phyloP scores from a whole-genome alignment of 78 protist species.

The Chrysochromulina parva region DNA sequence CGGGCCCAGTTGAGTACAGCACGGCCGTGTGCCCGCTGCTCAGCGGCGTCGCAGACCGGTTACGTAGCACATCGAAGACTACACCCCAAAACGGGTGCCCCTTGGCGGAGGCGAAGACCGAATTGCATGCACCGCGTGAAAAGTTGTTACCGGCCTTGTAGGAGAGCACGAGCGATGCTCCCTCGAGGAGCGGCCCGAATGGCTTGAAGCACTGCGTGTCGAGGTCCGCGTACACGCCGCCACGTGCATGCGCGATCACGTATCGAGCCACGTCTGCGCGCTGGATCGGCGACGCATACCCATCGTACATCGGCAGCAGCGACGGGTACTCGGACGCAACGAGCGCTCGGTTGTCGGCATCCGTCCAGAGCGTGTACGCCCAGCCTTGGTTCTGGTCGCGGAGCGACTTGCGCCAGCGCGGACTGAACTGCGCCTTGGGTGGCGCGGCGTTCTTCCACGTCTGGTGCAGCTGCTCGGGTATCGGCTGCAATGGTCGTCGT shows the following conservation, averaged over 20 bases:
- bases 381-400: not conserved
- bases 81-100: not conserved
- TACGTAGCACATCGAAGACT: not conserved
- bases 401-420: not conserved
- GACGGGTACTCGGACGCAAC: not conserved
- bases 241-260: not conserved
- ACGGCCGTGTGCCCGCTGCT: not conserved
- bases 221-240: not conserved
- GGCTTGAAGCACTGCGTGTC: not conserved
- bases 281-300: not conserved
- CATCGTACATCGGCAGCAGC: not conserved
- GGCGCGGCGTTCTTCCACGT: not conserved
- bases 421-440: not conserved
- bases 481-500: not conserved
- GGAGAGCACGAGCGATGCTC: not conserved
- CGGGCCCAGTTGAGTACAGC: not conserved
- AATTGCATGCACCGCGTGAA: not conserved
- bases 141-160: not conserved
- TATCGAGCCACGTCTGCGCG: not conserved
- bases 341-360: not conserved
- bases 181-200: not conserved
- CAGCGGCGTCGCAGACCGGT: not conserved
- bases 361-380: not conserved
- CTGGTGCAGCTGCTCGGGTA: not conserved
- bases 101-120: not conserved